These are phyloP conservation scores for Wickerhamiella slavikovae DNA, from an alignment of 805 yeast species.

Conservation along the genomic window DNA sequence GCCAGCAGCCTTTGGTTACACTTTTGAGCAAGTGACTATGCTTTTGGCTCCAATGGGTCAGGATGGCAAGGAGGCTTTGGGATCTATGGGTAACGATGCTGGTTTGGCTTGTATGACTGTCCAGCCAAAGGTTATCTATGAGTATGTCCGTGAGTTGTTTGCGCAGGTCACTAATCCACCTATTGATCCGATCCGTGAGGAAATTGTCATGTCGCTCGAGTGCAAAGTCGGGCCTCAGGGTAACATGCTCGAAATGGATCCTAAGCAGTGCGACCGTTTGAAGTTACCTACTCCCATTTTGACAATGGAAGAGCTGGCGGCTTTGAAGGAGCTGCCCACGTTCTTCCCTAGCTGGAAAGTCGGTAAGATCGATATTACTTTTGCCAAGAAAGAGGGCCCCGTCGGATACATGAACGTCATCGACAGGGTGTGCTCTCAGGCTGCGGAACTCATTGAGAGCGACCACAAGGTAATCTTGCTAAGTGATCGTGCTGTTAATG, in stretches of 20 bases:
- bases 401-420: slow-evolving; percentile 69
- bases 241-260: slow-evolving; percentile 77
- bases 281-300: slow-evolving; percentile 67
- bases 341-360: slow-evolving; percentile 79
- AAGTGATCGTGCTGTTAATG: slow-evolving; percentile 44
- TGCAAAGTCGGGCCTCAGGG: slow-evolving; percentile 99
- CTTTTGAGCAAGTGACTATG: slow-evolving; percentile 76
- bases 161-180: slow-evolving; percentile 99
- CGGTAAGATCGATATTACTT: slow-evolving; percentile 71
- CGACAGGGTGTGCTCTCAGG: slow-evolving; percentile 72
- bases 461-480: slow-evolving; percentile 56
- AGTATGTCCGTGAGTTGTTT: slow-evolving; percentile 85
- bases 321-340: slow-evolving; percentile 47
- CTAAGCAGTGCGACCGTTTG: slow-evolving; percentile 79
- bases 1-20: slow-evolving; percentile 72
- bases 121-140: slow-evolving; percentile 78
- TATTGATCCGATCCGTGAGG: slow-evolving; percentile 93
- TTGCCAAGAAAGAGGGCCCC: slow-evolving; percentile 61
- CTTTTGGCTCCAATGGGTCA: slow-evolving; percentile 84
- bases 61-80: slow-evolving; percentile 82
- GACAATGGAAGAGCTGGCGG: slow-evolving; percentile 48
- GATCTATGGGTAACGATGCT: slow-evolving; percentile 97
- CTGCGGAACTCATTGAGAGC: slow-evolving; percentile 64
- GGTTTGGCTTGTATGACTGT: slow-evolving; percentile 88
- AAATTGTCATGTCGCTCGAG: slow-evolving; percentile 90